Evolutionary conservation across 1,284 basidiomycete genomes (phyloP), one percentile per base, ranked within the genome.

Genomic region (Tranzscheliella williamsii): DNA sequence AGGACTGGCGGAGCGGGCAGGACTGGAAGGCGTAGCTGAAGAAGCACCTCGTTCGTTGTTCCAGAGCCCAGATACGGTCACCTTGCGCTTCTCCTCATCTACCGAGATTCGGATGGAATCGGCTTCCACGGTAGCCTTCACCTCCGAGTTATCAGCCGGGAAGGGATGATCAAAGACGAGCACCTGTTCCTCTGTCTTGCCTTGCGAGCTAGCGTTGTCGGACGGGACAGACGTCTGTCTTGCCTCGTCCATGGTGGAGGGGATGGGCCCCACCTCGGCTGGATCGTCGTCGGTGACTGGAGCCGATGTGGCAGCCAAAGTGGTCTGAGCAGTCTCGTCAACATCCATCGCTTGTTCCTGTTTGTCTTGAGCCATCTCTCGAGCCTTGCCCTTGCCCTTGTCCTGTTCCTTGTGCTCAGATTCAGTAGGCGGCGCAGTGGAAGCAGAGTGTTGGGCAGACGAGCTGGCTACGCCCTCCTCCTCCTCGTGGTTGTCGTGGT

Each of bases 41-140:
- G 44, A 30, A n/a, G n/a, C n/a, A n/a, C n/a, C n/a, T n/a, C n/a
- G n/a, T 29, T 47, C 34, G n/a, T 57, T 22, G 50, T 54, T 47
- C 61, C 61, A 65, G 24, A 65, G 61, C 7, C 61, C 61, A 16
- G 61, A 50, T 38, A 65, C 61, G 6, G 61, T 65, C 20, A 65
- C 55, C 20, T 44, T 58, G 51, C 44, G 47, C 31, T 47, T 30
- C 12, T 40, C n/a, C 24, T 65, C 61, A 33, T 65, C 55, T 31
- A 65, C 55, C 3, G 61, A 58, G 24, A 65, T 43, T 12, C 52
- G 44, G 55, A 65, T 65, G 26, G 40, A 31, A 17, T 55, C 54
- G 39, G 61, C 55, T 15, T 56, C 39, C 22, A 65, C 21, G 20
- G 47, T 30, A 6, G 49, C 20, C 42, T 53, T 52, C 38, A 53